Evolutionary conservation across 23 red algal species (phyloP), one percentile per base, ranked within the genome.

Genomic region (Cyanidioschyzon merolae): DNA sequence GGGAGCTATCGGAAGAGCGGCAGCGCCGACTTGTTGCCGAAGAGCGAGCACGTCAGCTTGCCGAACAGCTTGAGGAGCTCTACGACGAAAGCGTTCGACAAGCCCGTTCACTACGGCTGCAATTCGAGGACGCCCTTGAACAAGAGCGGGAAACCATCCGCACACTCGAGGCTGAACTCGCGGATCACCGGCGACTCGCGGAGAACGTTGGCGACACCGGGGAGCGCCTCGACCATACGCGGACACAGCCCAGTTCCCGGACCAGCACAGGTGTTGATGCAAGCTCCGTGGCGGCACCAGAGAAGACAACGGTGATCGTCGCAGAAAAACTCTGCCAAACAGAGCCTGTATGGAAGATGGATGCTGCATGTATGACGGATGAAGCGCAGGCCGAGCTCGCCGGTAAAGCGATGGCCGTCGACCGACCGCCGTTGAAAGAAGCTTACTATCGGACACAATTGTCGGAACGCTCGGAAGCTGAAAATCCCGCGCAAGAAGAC

Each of bases 101-200:
- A 27, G 63, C 63, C 16, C 21, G 32, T 25, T 32, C 63, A 27
- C 29, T 71, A 35, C 63, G 63, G 30, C 63, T 32, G 7, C n/a
- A 71, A 71, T 71, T 71, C 30, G 63, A 71, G 63, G n/a, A 71
- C n/a, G 63, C 63, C 2, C 63, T 71, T 7, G 63, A 25, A 71
- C 63, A 71, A 3, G 63, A 71, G 29, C 63, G 63, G n/a, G 63
- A 71, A 35, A 32, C 3, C 12, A 27, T 7, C 29, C 21, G 32
- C 12, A 7, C 12, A 3, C 32, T 71, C 12, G 63, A 15, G 63
- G 32, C 12, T 7, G 63, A 71, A 27, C 63, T 25, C 16, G 63
- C 12, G 16, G 63, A 71, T 7, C 21, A 3, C n/a, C 63, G 32
- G 29, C 63, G 29, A 27, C 16, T 32, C n/a, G 21, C 63, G 12